Percentiles rank a stretch among this genome's conserved stretches.
These are phyloP conservation scores for Cephaloascus albidus DNA, from an alignment of 805 yeast species.

Conservation along the genomic window DNA sequence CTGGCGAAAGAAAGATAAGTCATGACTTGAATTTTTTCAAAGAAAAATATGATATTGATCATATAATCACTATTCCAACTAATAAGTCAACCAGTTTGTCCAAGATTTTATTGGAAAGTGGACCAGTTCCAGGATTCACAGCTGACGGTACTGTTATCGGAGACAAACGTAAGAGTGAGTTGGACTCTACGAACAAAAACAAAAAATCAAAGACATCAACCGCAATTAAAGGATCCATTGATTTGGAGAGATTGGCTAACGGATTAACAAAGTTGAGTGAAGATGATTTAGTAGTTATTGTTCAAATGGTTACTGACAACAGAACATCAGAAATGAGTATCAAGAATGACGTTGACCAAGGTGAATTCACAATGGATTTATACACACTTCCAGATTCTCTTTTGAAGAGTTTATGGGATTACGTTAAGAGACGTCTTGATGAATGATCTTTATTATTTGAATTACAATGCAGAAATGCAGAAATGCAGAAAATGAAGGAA, in stretches of 20 bases:
- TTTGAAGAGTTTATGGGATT: slow-evolving; percentile 90
- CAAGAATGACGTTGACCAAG: slow-evolving; percentile 91
- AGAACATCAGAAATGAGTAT: slow-evolving; percentile 91
- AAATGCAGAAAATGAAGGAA: too few species aligned
- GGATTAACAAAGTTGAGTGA: slow-evolving; percentile 82
- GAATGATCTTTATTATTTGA: too few species aligned
- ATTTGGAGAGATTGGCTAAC: slow-evolving; percentile 83
- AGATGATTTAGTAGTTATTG: slow-evolving; percentile 89
- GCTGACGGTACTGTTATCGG: slow-evolving; percentile 9
- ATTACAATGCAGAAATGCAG: too few species aligned
- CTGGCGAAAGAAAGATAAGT: slow-evolving; percentile 77
- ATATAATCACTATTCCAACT: slow-evolving; percentile 65
- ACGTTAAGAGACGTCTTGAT: slow-evolving; percentile 61
- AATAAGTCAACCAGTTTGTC: slow-evolving; percentile 61
- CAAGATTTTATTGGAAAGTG: slow-evolving; percentile 68
- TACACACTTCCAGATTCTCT: slow-evolving; percentile 87
- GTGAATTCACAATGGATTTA: slow-evolving; percentile 94
- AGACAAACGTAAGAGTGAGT: slow-evolving; percentile 18
- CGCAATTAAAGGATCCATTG: slow-evolving; percentile 69
- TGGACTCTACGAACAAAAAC: slow-evolving; percentile 21
- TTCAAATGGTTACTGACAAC: slow-evolving; percentile 96
- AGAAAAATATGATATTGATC: slow-evolving; percentile 72
- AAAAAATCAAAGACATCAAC: slow-evolving; percentile 43
- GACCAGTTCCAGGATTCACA: slow-evolving; percentile 59
- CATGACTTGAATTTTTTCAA: slow-evolving; percentile 86